phyloP scores from a whole-genome alignment of 805 yeast genomes.

The Candida taoyuanica region DNA sequence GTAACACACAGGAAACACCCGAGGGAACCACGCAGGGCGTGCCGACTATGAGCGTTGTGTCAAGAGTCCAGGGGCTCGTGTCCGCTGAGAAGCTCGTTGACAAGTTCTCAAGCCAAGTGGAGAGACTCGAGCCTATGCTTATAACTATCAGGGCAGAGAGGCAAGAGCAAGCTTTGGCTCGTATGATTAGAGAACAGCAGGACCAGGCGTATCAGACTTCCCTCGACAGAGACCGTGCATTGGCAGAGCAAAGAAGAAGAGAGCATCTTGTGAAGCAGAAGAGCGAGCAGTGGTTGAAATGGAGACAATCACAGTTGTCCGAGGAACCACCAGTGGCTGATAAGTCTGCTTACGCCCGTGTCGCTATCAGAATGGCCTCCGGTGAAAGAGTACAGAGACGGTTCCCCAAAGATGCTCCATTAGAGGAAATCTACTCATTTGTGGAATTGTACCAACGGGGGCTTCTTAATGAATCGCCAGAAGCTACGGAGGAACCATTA shows the following conservation, averaged over 20 bases:
- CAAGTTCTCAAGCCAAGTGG: constrained; percentile 41
- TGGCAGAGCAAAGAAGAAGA: constrained; percentile 38
- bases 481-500: constrained; percentile 34
- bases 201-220: constrained; percentile 74
- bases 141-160: constrained; percentile 57
- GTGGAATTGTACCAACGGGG: constrained; percentile 48
- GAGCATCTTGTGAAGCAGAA: constrained; percentile 21
- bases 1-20: constrained; percentile 43
- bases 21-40: constrained; percentile 48
- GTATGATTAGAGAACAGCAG: constrained; percentile 62
- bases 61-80: constrained; percentile 56
- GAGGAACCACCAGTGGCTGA: constrained; percentile 28
- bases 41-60: constrained; percentile 57
- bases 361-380: constrained; percentile 63
- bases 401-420: constrained; percentile 40
- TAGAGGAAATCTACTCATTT: constrained; percentile 67
- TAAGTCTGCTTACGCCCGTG: constrained; percentile 41
- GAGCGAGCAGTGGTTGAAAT: constrained; percentile 41
- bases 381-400: constrained; percentile 56
- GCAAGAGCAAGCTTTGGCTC: constrained; percentile 53
- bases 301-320: constrained; percentile 37
- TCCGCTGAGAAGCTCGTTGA: constrained; percentile 39
- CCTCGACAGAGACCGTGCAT: constrained; percentile 58
- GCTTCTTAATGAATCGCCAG: constrained; percentile 23
- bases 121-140: constrained; percentile 58